A percentile compares a stretch with the other conserved stretches of the same genome.
phyloP scores from a whole-genome alignment of 305 asterid genomes.

The Stenogyne calaminthoides region DNA sequence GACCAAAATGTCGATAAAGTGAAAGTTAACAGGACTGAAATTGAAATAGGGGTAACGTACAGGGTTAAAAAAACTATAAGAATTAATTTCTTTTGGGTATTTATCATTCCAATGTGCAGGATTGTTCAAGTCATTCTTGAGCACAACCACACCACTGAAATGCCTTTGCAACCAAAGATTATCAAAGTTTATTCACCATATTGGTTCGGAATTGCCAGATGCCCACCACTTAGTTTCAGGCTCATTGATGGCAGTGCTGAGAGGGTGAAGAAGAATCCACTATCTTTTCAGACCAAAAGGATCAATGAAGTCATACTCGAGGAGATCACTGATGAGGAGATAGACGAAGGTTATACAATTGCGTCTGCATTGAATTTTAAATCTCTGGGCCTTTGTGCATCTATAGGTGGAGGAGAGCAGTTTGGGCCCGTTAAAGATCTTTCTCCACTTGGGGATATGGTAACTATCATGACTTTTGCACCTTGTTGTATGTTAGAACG shows the following conservation, averaged over 20 bases:
- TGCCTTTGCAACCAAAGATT: constrained; percentile 63
- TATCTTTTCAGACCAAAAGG: constrained; percentile 63
- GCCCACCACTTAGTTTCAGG: constrained; percentile 91
- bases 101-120: constrained; percentile 52
- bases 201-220: constrained; percentile 84
- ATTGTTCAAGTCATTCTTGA: constrained; percentile 88
- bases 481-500: constrained; percentile 9
- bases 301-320: constrained; percentile 59
- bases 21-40: too few species aligned
- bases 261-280: constrained; percentile 55
- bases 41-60: too few species aligned
- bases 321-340: constrained; percentile 93
- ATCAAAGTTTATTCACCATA: constrained; percentile 83
- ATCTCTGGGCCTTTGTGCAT: constrained; percentile 78
- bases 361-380: constrained; percentile 89
- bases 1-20: too few species aligned
- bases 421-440: constrained; percentile 89
- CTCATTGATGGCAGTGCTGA: constrained; percentile 56
- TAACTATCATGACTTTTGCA: constrained; percentile 36
- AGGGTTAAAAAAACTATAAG: not conserved
- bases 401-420: constrained; percentile 67
- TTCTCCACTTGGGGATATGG: constrained; percentile 92
- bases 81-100: constrained; percentile 16
- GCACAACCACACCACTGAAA: constrained; percentile 59
- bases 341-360: constrained; percentile 80